These are phyloP conservation scores for Striga asiatica DNA, from an alignment of 257 asterid genomes.

Conservation along the genomic window DNA sequence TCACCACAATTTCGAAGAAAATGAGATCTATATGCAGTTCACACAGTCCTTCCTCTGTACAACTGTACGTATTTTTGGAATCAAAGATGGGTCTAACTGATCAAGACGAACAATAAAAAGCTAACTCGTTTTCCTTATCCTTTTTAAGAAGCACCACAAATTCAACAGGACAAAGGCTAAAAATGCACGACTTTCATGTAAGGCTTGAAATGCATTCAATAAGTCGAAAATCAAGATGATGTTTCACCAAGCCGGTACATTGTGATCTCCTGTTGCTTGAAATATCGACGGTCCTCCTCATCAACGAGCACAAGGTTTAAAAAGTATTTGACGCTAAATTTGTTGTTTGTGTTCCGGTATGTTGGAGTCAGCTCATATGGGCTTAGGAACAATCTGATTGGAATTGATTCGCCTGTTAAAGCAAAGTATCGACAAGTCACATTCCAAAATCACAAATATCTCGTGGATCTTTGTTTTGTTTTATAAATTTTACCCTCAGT, in stretches of 20 bases:
- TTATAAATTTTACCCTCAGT: too few species aligned
- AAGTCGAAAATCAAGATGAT: slow-evolving; percentile 29
- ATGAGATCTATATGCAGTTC: slow-evolving; percentile 16
- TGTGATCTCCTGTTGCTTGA: slow-evolving; percentile 92
- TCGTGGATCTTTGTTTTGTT: too few species aligned
- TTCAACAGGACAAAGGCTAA: slow-evolving; percentile 9
- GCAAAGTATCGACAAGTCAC: too few species aligned
- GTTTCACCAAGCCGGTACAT: slow-evolving; percentile 69
- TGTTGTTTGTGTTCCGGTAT: slow-evolving; percentile 81
- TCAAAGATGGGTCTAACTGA: slow-evolving; percentile 15
- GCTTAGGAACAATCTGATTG: slow-evolving; percentile 85
- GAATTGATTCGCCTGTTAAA: slow-evolving; percentile 88
- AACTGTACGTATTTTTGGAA: slow-evolving; percentile 15
- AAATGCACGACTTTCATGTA: too few species aligned
- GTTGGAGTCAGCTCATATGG: slow-evolving; percentile 96
- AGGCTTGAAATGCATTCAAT: not conserved
- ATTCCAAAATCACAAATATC: too few species aligned
- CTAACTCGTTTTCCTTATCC: slow-evolving; percentile 12
- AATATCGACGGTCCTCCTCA: slow-evolving; percentile 94
- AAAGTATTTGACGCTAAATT: slow-evolving; percentile 87
- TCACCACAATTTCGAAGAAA: slow-evolving; percentile 15
- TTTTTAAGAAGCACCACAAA: slow-evolving; percentile 9
- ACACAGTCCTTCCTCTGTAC: slow-evolving; percentile 36
- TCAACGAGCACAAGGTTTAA: slow-evolving; percentile 96
- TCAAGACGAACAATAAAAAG: slow-evolving; percentile 17